phyloP scores from a whole-genome alignment of 2,329 filamentous ascomycete species.

The Aspergillus ochraceus region DNA sequence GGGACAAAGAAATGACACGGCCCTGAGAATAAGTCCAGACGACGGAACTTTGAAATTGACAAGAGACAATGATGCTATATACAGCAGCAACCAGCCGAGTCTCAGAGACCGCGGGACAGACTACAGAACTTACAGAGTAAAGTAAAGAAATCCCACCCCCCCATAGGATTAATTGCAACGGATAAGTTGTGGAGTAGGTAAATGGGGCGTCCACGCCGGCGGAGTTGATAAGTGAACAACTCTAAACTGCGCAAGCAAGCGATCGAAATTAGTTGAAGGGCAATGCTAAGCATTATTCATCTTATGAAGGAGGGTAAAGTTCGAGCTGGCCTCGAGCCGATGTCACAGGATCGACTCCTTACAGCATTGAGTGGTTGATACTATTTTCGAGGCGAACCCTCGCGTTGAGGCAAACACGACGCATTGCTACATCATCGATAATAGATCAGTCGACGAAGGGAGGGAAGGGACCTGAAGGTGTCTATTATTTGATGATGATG shows the following conservation, averaged over 20 bases:
- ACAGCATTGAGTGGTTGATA: not conserved
- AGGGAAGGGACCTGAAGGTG: not conserved
- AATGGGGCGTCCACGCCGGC: slow-evolving; percentile 4
- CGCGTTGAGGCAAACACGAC: not conserved
- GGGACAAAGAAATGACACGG: not conserved
- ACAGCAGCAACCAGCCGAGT: not conserved
- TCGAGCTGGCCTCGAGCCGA: not conserved
- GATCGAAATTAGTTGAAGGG: not conserved
- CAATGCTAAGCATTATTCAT: not conserved
- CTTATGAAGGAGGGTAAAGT: not conserved
- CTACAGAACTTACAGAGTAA: no score
- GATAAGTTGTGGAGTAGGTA: slow-evolving; percentile 4
- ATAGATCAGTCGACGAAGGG: not conserved
- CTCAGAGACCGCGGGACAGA: no score
- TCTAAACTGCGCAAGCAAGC: slow-evolving; percentile 7
- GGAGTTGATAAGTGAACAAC: slow-evolving; percentile 8
- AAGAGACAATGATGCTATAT: not conserved
- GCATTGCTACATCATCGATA: no score
- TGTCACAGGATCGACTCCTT: not conserved
- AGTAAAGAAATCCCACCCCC: no score
- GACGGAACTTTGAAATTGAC: not conserved
- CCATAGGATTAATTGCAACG: not conserved
- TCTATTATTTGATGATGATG: no score
- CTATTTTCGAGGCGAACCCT: not conserved
- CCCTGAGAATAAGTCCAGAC: not conserved